phyloP scores from a whole-genome alignment of 129 eudicot species.

The Rutidosis leptorrhynchoides region DNA sequence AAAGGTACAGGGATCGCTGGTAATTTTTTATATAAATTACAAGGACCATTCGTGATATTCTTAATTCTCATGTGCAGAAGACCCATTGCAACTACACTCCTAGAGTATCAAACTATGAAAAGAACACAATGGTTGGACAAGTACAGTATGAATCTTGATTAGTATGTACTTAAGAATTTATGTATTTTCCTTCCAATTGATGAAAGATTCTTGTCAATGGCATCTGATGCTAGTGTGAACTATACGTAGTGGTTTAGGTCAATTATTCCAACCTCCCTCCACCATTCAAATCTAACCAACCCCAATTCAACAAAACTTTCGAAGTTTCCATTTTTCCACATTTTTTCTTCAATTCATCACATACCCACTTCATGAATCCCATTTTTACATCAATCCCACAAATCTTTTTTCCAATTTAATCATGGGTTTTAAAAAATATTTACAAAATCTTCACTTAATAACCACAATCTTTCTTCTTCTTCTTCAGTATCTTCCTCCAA shows the following conservation, averaged over 20 bases:
- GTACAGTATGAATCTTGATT: too few species aligned
- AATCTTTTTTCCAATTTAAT: slow-evolving; percentile 6
- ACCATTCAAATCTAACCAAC: slow-evolving; percentile 16
- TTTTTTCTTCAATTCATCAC: not conserved
- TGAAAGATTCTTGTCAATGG: slow-evolving; percentile 17
- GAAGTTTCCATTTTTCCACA: not conserved
- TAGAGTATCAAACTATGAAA: not conserved
- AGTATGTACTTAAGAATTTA: not conserved
- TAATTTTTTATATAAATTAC: too few species aligned
- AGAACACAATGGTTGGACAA: not conserved
- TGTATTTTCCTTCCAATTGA: not conserved
- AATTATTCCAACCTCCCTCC: slow-evolving; percentile 18
- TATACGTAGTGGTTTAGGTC: slow-evolving; percentile 13
- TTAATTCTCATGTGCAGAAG: too few species aligned
- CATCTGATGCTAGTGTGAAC: slow-evolving; percentile 6
- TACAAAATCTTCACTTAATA: not conserved
- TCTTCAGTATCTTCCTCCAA: slow-evolving; percentile 5
- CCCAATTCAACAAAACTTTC: not conserved
- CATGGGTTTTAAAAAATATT: slow-evolving; percentile 39
- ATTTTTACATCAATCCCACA: slow-evolving; percentile 9
- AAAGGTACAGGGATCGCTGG: too few species aligned
- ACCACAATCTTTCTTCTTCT: slow-evolving; percentile 17
- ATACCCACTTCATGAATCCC: not conserved
- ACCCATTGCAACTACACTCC: not conserved
- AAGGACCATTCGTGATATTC: too few species aligned